Evolutionary conservation across 306 rosid genomes (phyloP), one percentile per base, ranked within the genome.

Genomic region (Citrullus mucosospermus): DNA sequence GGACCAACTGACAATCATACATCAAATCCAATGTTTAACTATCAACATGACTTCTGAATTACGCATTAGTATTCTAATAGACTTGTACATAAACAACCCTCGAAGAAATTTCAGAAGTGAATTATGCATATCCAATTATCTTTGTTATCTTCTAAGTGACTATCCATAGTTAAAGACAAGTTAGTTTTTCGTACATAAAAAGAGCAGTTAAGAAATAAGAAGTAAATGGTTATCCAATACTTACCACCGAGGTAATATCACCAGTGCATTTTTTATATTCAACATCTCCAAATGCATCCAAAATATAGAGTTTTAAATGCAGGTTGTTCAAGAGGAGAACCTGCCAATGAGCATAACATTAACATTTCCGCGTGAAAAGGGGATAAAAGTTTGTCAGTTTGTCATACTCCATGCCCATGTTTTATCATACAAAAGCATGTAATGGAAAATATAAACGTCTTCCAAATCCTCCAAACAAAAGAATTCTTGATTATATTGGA

Each of bases 281-380:
- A 67, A 76, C 86, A 83, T 90, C 98, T 85, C 92, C 97, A 65
- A 92, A 94, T 28, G 79, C 83, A 73, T 94, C 96, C 41, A 92
- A 80, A 81, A 92, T 78, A 59, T 85, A 58, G 14, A 94, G 80
- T 68, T 94, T 97, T 13, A 78, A 59, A 78, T 87, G 90, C 3
- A 97, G 84, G 76, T 92, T 78, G 17, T 25, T 25, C 28, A 80
- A 96, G 78, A 78, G 86, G 78, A 92, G 85, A 10, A 94, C 91
- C 97, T 94, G 88, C 78, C 30, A 79, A 41, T 66, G 75, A 3
- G 20, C 22, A 57, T 25, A 25, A 25, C 28, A 25, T 25, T 16
- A 12, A 43, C 17, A 5, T 20, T n/a, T 61, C 51, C 62, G 46
- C 43, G 14, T 72, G 53, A 22, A 22, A 71, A 43, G 22, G n/a